phyloP scores from a whole-genome alignment of 1,284 basidiomycete genomes.

The Hemileia vastatrix region DNA sequence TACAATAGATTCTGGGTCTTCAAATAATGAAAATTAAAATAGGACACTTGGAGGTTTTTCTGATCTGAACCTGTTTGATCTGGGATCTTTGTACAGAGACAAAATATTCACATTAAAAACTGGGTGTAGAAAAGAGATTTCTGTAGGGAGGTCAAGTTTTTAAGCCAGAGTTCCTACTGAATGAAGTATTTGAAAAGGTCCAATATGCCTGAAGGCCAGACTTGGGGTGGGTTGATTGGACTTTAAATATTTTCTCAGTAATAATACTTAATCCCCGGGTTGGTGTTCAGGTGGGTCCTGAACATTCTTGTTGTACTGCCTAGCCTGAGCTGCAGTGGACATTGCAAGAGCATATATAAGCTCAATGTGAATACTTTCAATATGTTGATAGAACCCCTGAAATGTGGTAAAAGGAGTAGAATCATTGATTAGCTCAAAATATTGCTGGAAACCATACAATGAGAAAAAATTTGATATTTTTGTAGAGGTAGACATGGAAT shows the following conservation, averaged over 20 bases:
- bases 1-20: no score
- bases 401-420: not conserved
- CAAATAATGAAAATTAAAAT: no score
- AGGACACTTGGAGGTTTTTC: no score
- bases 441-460: slow-evolving; percentile 45
- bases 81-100: not conserved
- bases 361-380: not conserved
- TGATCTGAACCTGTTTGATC: no score
- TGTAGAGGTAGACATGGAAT: slow-evolving; percentile 35
- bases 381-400: not conserved
- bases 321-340: not conserved
- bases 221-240: not conserved
- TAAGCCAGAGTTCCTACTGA: not conserved
- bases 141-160: not conserved
- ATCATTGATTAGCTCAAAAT: slow-evolving; percentile 7
- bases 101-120: slow-evolving; percentile 13
- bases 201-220: not conserved
- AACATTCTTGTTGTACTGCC: not conserved
- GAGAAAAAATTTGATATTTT: slow-evolving; percentile 49
- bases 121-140: slow-evolving; percentile 1
- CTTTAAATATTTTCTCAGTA: not conserved
- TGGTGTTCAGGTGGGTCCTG: not conserved
- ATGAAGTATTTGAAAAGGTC: not conserved
- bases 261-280: not conserved
- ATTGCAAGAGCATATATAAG: not conserved